Evolutionary conservation across 352 stramenopile genomes (phyloP), one percentile per base, ranked within the genome.

Genomic region (Elongisporangium undulatum): DNA sequence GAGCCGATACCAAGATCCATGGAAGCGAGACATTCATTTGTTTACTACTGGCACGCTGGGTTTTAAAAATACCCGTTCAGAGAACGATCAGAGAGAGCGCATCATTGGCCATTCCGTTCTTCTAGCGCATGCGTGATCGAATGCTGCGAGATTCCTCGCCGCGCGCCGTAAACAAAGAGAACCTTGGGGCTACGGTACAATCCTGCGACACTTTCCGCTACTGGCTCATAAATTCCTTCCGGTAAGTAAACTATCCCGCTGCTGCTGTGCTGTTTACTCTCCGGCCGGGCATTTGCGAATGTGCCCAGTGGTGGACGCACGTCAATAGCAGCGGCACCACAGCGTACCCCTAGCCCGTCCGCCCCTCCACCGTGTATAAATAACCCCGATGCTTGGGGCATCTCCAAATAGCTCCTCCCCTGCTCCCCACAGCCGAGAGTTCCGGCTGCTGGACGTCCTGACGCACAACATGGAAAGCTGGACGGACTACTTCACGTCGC

Each of bases 401-500:
- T 4, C 29, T 41, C 29, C 29, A 41, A 41, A 41, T 41, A 41
- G 29, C 29, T 41, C 29, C 29, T 41, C 29, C 29, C 29, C 29
- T 41, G n/a, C n/a, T n/a, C n/a, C n/a, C n/a, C 29, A 6, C 29
- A 41, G 29, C 29, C 29, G 29, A 9, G 29, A 41, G 29, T 41
- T 41, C 29, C 19, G 19, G 49, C 49, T 53, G 19, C 49, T 53
- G 19, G 15, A 1, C 19, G 19, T 26, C 19, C 49, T 53, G 22
- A 53, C 49, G 19, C 52, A 56, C 52, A 64, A 20, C 2, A 89
- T 90, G 82, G 79, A 86, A 65, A 82, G 65, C 72, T 92, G 79
- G 83, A 75, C 61, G 24, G 64, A 74, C 59, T 90, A 90, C 69
- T 82, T 92, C 59, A 82, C 77, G 39, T 85, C 83, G 58, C 85